phyloP scores from a whole-genome alignment of 2,329 filamentous ascomycete species.

The Clarireedia hainanense region DNA sequence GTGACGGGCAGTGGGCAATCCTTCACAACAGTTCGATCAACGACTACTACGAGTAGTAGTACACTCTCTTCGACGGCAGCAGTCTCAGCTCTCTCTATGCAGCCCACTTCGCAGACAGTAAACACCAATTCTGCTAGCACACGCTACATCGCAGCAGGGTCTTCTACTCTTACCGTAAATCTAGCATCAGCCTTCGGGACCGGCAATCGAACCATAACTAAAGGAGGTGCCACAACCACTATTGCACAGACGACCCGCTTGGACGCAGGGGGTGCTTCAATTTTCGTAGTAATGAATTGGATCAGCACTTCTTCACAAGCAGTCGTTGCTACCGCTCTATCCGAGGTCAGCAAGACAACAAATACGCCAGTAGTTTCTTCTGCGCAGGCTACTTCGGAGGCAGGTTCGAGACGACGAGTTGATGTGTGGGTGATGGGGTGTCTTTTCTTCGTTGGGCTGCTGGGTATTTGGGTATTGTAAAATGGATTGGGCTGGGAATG shows the following conservation, averaged over 20 bases:
- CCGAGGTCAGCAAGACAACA: neutral
- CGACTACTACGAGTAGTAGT: constrained; percentile 9
- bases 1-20: too few species aligned
- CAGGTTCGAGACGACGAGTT: neutral
- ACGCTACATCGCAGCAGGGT: neutral
- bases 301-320: neutral
- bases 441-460: neutral
- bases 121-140: neutral
- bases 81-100: neutral
- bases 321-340: neutral
- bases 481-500: neutral
- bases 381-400: neutral
- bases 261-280: neutral
- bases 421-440: neutral
- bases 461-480: neutral
- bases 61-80: neutral
- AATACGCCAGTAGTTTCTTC: neutral
- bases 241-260: neutral
- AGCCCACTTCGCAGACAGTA: neutral
- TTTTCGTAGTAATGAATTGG: constrained; percentile 7
- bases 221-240: neutral
- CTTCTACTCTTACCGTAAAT: neutral
- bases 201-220: neutral
- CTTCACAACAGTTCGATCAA: too few species aligned
- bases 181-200: neutral